A percentile compares a stretch with the other conserved stretches of the same genome.
These are phyloP conservation scores for Heimioporus sp. DNA, from an alignment of 768 basidiomycete genomes.

Conservation along the genomic window DNA sequence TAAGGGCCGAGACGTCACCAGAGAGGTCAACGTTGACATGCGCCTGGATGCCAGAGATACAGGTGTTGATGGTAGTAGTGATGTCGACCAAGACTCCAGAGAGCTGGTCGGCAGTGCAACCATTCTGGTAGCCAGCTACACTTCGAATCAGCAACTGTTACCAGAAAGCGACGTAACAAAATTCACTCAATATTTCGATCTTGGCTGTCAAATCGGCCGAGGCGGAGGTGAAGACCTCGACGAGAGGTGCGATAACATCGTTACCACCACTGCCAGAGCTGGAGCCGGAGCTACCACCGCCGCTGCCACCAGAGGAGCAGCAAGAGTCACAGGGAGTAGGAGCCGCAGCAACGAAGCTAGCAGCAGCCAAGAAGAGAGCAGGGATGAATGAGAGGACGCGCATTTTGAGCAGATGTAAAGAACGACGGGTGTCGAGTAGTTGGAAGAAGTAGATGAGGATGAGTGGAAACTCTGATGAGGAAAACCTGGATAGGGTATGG, in stretches of 20 bases:
- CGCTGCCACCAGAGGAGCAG: neutral
- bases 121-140: neutral
- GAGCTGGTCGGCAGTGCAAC: neutral
- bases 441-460: neutral
- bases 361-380: slow-evolving; percentile 17
- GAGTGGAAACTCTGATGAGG: slow-evolving; percentile 4
- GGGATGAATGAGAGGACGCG: slow-evolving; percentile 28
- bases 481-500: neutral
- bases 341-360: slow-evolving; percentile 19
- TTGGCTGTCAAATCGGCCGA: too few species aligned
- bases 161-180: neutral
- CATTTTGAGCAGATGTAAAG: slow-evolving; percentile 17
- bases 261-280: neutral
- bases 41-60: slow-evolving; percentile 6
- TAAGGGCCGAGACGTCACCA: slow-evolving; percentile 2
- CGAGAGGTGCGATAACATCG: too few species aligned
- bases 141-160: neutral
- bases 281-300: neutral
- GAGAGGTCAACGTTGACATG: slow-evolving; percentile 1
- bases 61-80: neutral
- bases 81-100: slow-evolving; percentile 2
- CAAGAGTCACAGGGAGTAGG: slow-evolving; percentile 9
- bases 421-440: slow-evolving; percentile 8
- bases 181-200: too few species aligned
- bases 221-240: too few species aligned